Evolutionary conservation across 805 yeast species (phyloP), one percentile per base, ranked within the genome.

Genomic region (Candida nemodendra): DNA sequence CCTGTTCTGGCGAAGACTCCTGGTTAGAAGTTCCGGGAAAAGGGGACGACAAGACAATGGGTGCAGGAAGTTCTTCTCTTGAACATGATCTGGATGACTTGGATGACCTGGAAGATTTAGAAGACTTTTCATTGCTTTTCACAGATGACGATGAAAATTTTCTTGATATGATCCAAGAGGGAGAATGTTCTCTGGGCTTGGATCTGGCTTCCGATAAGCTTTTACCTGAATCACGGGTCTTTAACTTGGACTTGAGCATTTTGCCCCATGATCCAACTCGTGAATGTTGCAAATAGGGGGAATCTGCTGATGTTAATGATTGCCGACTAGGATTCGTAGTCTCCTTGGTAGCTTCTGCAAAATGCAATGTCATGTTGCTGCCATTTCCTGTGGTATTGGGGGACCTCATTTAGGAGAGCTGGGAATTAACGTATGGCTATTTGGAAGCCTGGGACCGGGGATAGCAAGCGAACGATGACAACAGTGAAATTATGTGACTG

Each of bases 201-300:
- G 36, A 27, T 18, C 48, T 29, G 23, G 32, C 26, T 5, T 34
- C 13, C 3, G 46, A 45, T 16, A 23, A 32, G 34, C 27, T 28
- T 9, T n/a, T 23, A 23, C 28, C 15, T 7, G 28, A 8, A 22
- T 22, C 18, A 12, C 34, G 31, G 3, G 38, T 32, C 30, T 39
- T 50, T 7, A 50, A 38, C 23, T 41, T 49, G 12, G 51, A 32
- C 32, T 47, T 53, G n/a, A 53, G 15, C 1, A 51, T 27, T 16
- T 32, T 39, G 5, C 49, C 44, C 57, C 57, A 53, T 6, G 50
- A 47, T 23, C 48, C 45, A 15, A 38, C 25, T 25, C 32, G 39
- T 9, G 24, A 5, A 11, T 21, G 19, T 18, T 14, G 5, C 4
- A n/a, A n/a, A n/a, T n/a, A n/a, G n/a, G n/a, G n/a, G n/a, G n/a